Conservation (phyloP, 2,329 filamentous ascomycete species). For the Aureobasidium zeae region DNA sequence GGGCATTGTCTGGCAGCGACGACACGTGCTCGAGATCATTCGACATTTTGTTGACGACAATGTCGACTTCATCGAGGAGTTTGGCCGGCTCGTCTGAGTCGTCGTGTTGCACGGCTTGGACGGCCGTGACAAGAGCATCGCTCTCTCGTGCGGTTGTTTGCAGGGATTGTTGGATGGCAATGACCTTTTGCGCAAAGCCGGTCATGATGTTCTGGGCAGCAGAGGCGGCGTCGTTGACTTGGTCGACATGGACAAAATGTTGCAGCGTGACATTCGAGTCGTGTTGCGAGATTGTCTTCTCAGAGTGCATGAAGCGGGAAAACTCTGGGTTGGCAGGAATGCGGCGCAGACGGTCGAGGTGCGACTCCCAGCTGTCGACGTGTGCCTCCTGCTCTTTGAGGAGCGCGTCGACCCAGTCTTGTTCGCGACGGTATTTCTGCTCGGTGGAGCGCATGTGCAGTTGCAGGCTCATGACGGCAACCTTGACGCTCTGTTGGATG, state of each 20-base stretch:
- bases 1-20: constrained; percentile 57
- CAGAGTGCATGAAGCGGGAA: constrained; percentile 38
- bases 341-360: constrained; percentile 54
- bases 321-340: constrained; percentile 59
- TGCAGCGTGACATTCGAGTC: constrained; percentile 47
- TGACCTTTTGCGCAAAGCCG: constrained; percentile 50
- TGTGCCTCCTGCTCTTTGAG: constrained; percentile 59
- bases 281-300: constrained; percentile 28
- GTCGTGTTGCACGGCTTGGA: constrained; percentile 42
- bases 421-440: constrained; percentile 60
- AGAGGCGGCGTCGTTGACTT: constrained; percentile 62
- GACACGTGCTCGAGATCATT: constrained; percentile 75
- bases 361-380: constrained; percentile 57
- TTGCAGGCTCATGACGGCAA: constrained; percentile 78
- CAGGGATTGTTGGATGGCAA: constrained; percentile 34
- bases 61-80: constrained; percentile 75
- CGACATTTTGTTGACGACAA: constrained; percentile 74
- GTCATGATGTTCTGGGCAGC: constrained; percentile 54
- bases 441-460: constrained; percentile 63
- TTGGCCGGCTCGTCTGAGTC: constrained; percentile 54
- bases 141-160: constrained; percentile 35
- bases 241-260: constrained; percentile 66
- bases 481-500: constrained; percentile 70
- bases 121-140: constrained; percentile 36
- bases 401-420: constrained; percentile 59